These are phyloP conservation scores for Backusella australiensis DNA, from an alignment of 192 early-diverging fungal genomes.

Conservation along the genomic window DNA sequence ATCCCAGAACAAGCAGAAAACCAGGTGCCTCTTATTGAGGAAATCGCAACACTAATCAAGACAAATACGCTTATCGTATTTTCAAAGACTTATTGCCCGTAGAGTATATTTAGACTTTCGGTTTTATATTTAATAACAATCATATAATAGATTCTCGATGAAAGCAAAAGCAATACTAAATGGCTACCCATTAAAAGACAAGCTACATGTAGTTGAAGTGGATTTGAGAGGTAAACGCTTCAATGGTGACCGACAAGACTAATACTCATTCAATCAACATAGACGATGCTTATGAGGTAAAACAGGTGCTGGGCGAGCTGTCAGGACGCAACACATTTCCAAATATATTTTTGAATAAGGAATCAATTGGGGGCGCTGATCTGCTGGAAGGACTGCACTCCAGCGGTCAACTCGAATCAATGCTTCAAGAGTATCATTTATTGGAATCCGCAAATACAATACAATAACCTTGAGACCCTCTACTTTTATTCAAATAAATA, in stretches of 20 bases:
- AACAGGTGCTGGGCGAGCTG: background rate
- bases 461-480: too few species aligned
- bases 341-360: slow-evolving; percentile 2
- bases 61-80: background rate
- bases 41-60: background rate
- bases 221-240: slow-evolving; percentile 3
- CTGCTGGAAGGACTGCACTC: background rate
- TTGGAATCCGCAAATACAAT: background rate
- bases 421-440: background rate
- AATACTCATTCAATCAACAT: background rate
- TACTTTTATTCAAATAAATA: too few species aligned
- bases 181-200: background rate
- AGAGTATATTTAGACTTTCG: background rate
- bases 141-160: background rate
- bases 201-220: background rate
- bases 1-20: background rate
- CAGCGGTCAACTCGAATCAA: background rate
- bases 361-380: background rate
- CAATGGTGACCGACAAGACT: too few species aligned
- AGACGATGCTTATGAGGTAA: slow-evolving; percentile 5
- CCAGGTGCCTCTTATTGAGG: background rate
- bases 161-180: slow-evolving; percentile 4
- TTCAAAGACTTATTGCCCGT: slow-evolving; percentile 14
- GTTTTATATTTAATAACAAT: background rate
- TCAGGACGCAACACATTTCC: slow-evolving; percentile 11